Base-by-base conservation (phyloP, 306 rosid species). In the Lagenaria siceraria region DNA sequence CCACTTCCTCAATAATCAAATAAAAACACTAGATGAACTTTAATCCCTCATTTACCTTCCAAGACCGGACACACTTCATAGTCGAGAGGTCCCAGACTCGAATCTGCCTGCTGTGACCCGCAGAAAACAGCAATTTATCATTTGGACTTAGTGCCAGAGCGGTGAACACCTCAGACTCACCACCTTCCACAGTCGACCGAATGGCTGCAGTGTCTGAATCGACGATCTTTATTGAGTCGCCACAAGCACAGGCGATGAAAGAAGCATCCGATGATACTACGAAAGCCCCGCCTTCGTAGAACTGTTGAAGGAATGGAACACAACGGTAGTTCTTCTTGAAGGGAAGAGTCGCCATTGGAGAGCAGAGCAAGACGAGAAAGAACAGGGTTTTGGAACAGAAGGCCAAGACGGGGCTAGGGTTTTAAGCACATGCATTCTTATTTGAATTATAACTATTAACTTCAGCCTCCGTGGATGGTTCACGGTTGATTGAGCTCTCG, bases 81-180 rank as follows among this genome's bases (percentile, higher is more conserved):
- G 93, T 89, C 74, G 93, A 78, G 69, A 95, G 85, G 64, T 95
- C 97, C 97, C 99, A 92, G 6, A 88, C 96, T 80, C 91, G 88
- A 60, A 95, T 92, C 85, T 88, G 96, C 54, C 96, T 89, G 71
- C 91, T 89, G 82, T 95, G 96, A 35, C 91, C 83, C 2, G 97
- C 80, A 31, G 93, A 87, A 84, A 95, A 92, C 59, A 92, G 97
- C 5, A 90, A 54, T 55, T 79, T 82, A 35, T 90, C 93, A 62
- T 92, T 75, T 7, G 99, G 97, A 81, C 91, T 84, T 6, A 95
- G 88, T 6, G 87, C 78, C 68, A 95, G 78, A 6, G 99, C 97
- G 3, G 97, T 92, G 79, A 90, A 76, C 7, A 85, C 72, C 49
- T 95, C 99, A 4, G 90, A 88, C 78, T 89, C 96, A 14, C 87